phyloP scores from a whole-genome alignment of 2,329 filamentous ascomycete genomes.

The Ustulina deusta region DNA sequence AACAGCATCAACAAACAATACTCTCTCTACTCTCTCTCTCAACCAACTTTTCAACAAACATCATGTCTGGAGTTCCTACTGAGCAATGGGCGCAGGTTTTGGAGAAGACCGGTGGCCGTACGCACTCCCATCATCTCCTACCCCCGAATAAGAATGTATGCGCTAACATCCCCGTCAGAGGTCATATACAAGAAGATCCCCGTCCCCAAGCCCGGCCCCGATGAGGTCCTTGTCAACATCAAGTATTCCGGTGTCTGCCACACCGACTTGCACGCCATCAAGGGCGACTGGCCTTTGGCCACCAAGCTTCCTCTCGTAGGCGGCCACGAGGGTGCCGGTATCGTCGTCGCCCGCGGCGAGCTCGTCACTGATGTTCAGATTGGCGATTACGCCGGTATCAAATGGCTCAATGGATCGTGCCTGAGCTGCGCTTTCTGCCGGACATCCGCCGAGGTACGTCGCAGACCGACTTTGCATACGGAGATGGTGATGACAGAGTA shows the following conservation, averaged over 20 bases:
- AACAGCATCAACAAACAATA: constrained; percentile 8
- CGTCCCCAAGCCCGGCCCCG: constrained; percentile 82
- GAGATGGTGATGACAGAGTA: neutral
- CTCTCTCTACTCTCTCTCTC: neutral
- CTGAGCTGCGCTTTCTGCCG: constrained; percentile 86
- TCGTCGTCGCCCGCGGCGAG: constrained; percentile 83
- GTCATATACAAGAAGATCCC: constrained; percentile 83
- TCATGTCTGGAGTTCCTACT: constrained; percentile 69
- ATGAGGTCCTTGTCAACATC: constrained; percentile 92
- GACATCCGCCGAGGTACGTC: constrained; percentile 73
- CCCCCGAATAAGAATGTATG: neutral
- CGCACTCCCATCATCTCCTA: constrained; percentile 51
- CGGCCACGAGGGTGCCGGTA: constrained; percentile 82
- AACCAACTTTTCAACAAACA: constrained; percentile 4
- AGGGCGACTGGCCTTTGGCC: constrained; percentile 89
- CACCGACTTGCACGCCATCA: constrained; percentile 83
- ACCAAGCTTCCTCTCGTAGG: constrained; percentile 88
- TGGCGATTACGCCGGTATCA: constrained; percentile 88
- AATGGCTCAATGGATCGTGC: constrained; percentile 93
- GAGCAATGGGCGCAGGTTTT: constrained; percentile 94
- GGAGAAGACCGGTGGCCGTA: constrained; percentile 81
- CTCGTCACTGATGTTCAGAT: constrained; percentile 82
- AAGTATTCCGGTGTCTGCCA: constrained; percentile 93
- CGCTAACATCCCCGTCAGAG: constrained; percentile 55
- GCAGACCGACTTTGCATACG: neutral